Evolutionary conservation across 2,329 filamentous ascomycete species (phyloP), one percentile per base, ranked within the genome.

Genomic region (Claviceps quebecensis): DNA sequence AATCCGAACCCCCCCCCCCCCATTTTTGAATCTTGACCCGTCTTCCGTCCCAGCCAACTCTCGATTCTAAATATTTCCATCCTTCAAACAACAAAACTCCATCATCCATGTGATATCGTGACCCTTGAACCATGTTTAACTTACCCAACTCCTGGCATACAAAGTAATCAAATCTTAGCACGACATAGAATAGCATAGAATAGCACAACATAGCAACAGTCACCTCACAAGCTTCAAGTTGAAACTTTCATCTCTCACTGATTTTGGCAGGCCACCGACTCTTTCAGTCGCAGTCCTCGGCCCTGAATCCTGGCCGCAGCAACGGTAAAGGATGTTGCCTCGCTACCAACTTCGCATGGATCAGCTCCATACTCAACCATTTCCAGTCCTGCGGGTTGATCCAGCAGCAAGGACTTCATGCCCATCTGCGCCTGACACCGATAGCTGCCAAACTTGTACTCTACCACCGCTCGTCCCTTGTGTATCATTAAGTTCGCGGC

Each of bases 381-480:
- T 49, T 67, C 64, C 5, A 69, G 59, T 0, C 67, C 65, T 1
- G 37, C 47, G 0, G 66, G 67, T 1, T 57, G 53, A 11, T 69
- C 63, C 54, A 63, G 64, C 48, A 68, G 63, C 26, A 71, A 57
- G 0, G 67, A 60, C 60, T 67, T 67, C 59, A 68, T 67, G 1
- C 71, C 75, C 49, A 72, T 68, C 62, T 77, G 70, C 0, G 75
- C 68, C 67, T 80, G 77, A 61, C 72, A 76, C 1, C 75, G 70
- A 53, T 70, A 80, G 51, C 74, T 77, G 0, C 73, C 74, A 56
- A 80, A 80, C 11, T 70, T 67, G 56, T 72, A 76, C 65, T 78
- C 75, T 14, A 75, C 55, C 2, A 71, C 65, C 0, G 58, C 58
- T 22, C 65, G 61, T 1, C 55, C 54, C 0, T 54, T 56, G 2